Percentiles rank a stretch among this genome's conserved stretches.
Evolutionary conservation across 441 rosid genomes (phyloP).

Genomic region (Erodium trifolium): DNA sequence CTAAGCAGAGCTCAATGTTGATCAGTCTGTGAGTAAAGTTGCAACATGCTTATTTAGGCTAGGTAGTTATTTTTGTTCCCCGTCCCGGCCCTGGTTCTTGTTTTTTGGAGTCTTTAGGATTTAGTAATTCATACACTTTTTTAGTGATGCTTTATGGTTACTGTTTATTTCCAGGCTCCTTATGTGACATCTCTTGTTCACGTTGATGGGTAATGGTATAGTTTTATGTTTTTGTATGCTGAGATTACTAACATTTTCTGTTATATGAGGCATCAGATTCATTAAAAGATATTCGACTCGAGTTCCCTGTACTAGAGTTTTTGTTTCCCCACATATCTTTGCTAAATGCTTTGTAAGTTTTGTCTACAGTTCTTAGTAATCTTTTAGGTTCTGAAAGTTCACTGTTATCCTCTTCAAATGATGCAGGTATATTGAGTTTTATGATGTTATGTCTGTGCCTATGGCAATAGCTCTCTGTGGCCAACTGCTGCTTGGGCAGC

Average conservation of each 20-base stretch:
- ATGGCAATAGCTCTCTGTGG: slow-evolving; percentile 90
- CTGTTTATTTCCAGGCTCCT: background rate
- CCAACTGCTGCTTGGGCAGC: slow-evolving; percentile 77
- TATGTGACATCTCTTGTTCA: background rate
- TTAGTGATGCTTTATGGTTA: background rate
- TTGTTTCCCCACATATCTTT: slow-evolving; percentile 46
- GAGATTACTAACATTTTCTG: slow-evolving; percentile 31
- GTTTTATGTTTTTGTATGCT: slow-evolving; percentile 20
- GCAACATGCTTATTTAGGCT: background rate
- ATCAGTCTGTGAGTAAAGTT: slow-evolving; percentile 9
- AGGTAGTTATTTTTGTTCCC: background rate
- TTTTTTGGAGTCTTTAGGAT: background rate
- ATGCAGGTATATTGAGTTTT: slow-evolving; percentile 89
- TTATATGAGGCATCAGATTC: slow-evolving; percentile 47
- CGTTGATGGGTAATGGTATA: slow-evolving; percentile 8
- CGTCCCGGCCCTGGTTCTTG: no score
- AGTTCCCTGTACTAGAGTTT: slow-evolving; percentile 47
- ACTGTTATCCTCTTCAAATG: slow-evolving; percentile 22
- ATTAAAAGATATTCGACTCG: slow-evolving; percentile 37
- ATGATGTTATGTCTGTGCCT: slow-evolving; percentile 85
- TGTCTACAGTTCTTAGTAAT: slow-evolving; percentile 15
- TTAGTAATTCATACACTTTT: background rate
- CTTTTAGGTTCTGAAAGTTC: slow-evolving; percentile 22
- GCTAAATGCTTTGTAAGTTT: slow-evolving; percentile 46
- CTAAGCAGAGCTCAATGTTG: background rate